These are phyloP conservation scores for Salinomyces thailandicus DNA, from an alignment of 2,329 filamentous ascomycete species.

Conservation along the genomic window DNA sequence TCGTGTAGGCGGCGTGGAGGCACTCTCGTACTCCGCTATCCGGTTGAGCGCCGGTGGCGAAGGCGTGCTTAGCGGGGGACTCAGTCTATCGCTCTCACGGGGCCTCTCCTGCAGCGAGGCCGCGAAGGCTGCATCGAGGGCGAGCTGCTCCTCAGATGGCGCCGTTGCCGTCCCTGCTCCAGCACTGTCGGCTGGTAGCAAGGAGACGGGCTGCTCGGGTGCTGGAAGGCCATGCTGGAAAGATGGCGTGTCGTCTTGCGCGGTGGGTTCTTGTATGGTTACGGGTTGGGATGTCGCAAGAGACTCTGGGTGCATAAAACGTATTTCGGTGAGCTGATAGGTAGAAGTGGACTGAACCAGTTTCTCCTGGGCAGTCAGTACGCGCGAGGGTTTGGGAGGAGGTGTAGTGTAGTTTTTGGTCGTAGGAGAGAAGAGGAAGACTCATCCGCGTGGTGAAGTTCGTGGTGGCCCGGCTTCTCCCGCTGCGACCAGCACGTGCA, in stretches of 20 bases:
- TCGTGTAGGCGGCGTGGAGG: slow-evolving; percentile 26
- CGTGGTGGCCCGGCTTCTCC: no score
- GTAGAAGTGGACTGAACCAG: slow-evolving; percentile 46
- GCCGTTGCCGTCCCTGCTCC: slow-evolving; percentile 14
- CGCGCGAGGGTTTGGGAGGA: slow-evolving; percentile 2
- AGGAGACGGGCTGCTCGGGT: slow-evolving; percentile 37
- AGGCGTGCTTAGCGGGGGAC: slow-evolving; percentile 13
- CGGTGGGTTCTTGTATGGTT: slow-evolving; percentile 29
- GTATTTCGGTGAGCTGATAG: slow-evolving; percentile 25
- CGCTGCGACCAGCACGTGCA: no score
- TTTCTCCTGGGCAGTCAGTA: slow-evolving; percentile 39
- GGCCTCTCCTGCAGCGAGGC: slow-evolving; percentile 17
- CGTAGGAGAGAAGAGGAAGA: slow-evolving; percentile 7
- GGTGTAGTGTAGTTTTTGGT: slow-evolving; percentile 3
- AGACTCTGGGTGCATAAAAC: slow-evolving; percentile 58
- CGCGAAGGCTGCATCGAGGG: slow-evolving; percentile 18
- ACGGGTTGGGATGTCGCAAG: slow-evolving; percentile 40
- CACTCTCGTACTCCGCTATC: slow-evolving; percentile 47
- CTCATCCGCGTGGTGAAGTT: no score
- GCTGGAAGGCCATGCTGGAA: slow-evolving; percentile 50
- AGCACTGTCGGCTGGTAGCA: slow-evolving; percentile 29
- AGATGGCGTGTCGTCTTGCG: slow-evolving; percentile 25
- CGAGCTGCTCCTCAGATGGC: slow-evolving; percentile 16
- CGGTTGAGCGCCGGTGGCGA: slow-evolving; percentile 37
- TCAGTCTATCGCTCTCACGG: slow-evolving; percentile 18